These are phyloP conservation scores for Phaeosphaeriaceae sp. DNA, from an alignment of 2,329 filamentous ascomycete genomes.

Conservation along the genomic window DNA sequence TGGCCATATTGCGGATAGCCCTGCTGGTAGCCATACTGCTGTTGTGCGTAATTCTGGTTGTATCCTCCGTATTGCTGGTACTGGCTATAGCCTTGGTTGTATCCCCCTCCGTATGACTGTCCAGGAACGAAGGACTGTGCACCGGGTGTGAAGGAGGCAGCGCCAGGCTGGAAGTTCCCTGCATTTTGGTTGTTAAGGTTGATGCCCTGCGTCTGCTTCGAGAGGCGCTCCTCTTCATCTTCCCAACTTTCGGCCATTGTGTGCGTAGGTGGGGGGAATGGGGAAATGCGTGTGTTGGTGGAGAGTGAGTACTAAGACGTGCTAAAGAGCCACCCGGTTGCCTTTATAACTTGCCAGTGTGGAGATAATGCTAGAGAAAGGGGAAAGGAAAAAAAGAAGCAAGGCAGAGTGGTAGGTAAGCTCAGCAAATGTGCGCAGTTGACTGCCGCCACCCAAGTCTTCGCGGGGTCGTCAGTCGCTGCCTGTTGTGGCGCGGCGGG, in stretches of 20 bases:
- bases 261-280: conserved; percentile 16
- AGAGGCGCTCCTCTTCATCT: conserved; percentile 85
- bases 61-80: conserved; percentile 57
- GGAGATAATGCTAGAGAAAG: conserved; percentile 21
- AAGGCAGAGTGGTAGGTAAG: no score
- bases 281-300: conserved; percentile 9
- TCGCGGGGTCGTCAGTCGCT: conserved; percentile 22
- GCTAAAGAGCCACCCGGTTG: conserved; percentile 10
- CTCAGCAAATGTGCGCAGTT: conserved; percentile 29
- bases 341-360: conserved; percentile 12
- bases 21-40: conserved; percentile 55
- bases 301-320: conserved; percentile 1
- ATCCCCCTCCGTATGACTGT: conserved; percentile 62
- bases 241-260: conserved; percentile 90
- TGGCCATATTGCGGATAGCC: conserved; percentile 55
- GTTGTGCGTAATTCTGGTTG: conserved; percentile 48
- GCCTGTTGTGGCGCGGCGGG: conserved; percentile 19
- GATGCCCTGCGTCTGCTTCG: conserved; percentile 63
- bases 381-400: conserved; percentile 25
- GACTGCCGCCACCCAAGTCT: conserved; percentile 26
- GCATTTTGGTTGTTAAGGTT: conserved; percentile 40
- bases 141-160: conserved; percentile 74
- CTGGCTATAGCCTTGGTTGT: conserved; percentile 46
- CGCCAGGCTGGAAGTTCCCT: conserved; percentile 66
- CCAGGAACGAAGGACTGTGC: conserved; percentile 75